Conservation (phyloP, 2,329 filamentous ascomycete genomes). For the Exophiala mesophila region DNA sequence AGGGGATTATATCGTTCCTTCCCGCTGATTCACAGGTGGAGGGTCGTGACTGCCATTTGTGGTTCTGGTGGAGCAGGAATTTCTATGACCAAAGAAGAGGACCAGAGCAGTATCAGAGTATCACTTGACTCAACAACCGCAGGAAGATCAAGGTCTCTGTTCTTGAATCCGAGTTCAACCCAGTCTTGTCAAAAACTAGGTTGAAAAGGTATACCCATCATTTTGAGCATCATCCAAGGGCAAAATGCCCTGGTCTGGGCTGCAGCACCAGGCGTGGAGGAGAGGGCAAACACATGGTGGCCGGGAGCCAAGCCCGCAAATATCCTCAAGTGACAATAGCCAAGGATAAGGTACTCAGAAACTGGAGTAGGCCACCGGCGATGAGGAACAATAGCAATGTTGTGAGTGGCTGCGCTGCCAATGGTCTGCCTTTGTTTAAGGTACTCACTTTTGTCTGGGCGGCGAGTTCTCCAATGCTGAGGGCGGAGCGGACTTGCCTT, state of each 20-base stretch:
- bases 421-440: conserved; percentile 6
- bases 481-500: conserved; percentile 11
- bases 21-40: neutral
- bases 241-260: no score
- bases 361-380: neutral
- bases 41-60: neutral
- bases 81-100: no score
- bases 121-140: no score
- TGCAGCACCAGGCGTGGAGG: no score
- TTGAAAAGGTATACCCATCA: no score
- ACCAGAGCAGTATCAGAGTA: no score
- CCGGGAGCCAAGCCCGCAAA: neutral
- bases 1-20: neutral
- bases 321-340: conserved; percentile 3
- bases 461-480: neutral
- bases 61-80: no score
- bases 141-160: no score
- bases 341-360: conserved; percentile 4
- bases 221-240: no score
- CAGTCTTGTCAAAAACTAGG: no score
- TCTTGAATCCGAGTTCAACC: no score
- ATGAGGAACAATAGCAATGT: neutral
- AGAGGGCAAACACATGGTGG: no score
- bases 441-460: conserved; percentile 16
- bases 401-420: neutral